phyloP scores from a whole-genome alignment of 495 filamentous ascomycete species.

The Penicillium cataractarum region DNA sequence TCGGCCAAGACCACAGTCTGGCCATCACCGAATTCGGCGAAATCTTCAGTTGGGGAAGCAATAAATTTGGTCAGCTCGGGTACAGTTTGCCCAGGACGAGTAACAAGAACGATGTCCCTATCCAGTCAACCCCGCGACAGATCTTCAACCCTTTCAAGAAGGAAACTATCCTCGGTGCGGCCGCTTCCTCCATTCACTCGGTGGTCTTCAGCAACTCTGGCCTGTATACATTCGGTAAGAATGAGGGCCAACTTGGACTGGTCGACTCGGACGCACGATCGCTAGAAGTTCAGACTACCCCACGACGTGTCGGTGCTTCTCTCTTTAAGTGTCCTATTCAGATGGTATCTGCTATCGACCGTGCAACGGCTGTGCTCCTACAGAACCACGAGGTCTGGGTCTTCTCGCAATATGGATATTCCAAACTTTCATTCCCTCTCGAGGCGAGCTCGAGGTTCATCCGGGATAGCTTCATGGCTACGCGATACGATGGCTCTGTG shows the following conservation, averaged over 20 bases:
- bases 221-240: slow-evolving; percentile 93
- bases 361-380: slow-evolving; percentile 82
- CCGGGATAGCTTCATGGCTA: slow-evolving; percentile 64
- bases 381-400: slow-evolving; percentile 89
- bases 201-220: slow-evolving; percentile 81
- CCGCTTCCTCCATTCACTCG: slow-evolving; percentile 91
- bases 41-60: slow-evolving; percentile 91
- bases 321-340: slow-evolving; percentile 77
- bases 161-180: slow-evolving; percentile 77
- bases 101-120: slow-evolving; percentile 69
- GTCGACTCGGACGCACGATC: slow-evolving; percentile 94
- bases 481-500: slow-evolving; percentile 63
- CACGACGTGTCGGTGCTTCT: slow-evolving; percentile 84
- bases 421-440: slow-evolving; percentile 78
- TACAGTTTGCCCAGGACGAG: slow-evolving; percentile 65
- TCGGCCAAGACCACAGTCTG: slow-evolving; percentile 90
- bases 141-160: slow-evolving; percentile 89
- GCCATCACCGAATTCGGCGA: slow-evolving; percentile 80
- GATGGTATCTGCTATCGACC: slow-evolving; percentile 86
- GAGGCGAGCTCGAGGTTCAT: slow-evolving; percentile 72
- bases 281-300: slow-evolving; percentile 76
- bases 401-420: slow-evolving; percentile 91
- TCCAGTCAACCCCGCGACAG: slow-evolving; percentile 80
- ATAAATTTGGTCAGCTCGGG: slow-evolving; percentile 83
- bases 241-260: slow-evolving; percentile 90